Conservation (phyloP, 2,329 filamentous ascomycete species). For the Alternaria gaisen region DNA sequence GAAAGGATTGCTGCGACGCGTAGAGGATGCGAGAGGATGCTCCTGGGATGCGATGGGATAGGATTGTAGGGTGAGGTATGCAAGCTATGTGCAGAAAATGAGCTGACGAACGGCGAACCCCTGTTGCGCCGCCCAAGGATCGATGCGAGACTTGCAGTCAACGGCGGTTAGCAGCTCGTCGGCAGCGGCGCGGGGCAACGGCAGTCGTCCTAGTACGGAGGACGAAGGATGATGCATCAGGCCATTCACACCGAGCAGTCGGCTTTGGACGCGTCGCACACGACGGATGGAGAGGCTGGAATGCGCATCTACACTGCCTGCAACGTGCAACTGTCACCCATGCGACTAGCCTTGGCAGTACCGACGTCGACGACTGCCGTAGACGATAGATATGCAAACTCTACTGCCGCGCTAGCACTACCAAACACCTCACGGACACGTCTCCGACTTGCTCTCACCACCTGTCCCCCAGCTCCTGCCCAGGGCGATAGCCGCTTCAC, state of each 20-base stretch:
- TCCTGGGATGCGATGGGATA: background rate
- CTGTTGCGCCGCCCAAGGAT: background rate
- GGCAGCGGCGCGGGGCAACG: conserved; percentile 13
- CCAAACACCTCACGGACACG: background rate
- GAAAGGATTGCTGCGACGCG: background rate
- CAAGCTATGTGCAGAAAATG: background rate
- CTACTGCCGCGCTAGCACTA: background rate
- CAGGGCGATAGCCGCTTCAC: conserved; percentile 8
- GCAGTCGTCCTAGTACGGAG: conserved; percentile 2
- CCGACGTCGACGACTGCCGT: background rate
- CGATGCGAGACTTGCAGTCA: conserved; percentile 3
- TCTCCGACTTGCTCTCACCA: background rate
- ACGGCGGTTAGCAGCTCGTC: conserved; percentile 2
- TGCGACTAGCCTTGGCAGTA: conserved; percentile 7
- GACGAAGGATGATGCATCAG: background rate
- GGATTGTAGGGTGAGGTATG: background rate
- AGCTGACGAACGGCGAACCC: background rate
- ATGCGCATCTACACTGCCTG: background rate
- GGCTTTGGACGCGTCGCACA: background rate
- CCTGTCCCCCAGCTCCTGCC: background rate
- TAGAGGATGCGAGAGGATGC: background rate
- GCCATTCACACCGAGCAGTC: background rate
- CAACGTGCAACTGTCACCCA: background rate
- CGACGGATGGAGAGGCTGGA: background rate
- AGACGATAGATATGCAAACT: background rate